phyloP scores from a whole-genome alignment of 2,329 filamentous ascomycete species.

The Rhinocladiella similis region DNA sequence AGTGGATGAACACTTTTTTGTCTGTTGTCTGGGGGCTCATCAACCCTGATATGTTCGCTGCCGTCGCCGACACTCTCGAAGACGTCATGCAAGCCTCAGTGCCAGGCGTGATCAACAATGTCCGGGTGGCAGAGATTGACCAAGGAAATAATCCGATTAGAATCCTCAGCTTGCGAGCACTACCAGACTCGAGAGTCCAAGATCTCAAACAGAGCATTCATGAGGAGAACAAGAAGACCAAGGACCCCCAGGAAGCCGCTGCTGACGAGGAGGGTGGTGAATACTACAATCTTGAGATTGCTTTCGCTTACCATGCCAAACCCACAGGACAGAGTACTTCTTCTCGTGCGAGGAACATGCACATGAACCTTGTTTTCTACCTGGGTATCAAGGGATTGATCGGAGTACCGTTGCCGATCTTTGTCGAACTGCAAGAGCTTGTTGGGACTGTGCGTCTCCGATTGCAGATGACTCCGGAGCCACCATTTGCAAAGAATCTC shows the following conservation, averaged over 20 bases:
- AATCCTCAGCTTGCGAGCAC: constrained; percentile 80
- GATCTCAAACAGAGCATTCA: constrained; percentile 81
- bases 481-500: constrained; percentile 87
- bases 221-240: constrained; percentile 74
- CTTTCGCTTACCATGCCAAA: constrained; percentile 86
- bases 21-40: constrained; percentile 85
- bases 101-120: constrained; percentile 86
- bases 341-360: constrained; percentile 89
- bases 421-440: constrained; percentile 85
- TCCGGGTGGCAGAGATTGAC: constrained; percentile 90
- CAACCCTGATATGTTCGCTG: constrained; percentile 93
- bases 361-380: constrained; percentile 95
- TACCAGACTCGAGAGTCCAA: constrained; percentile 78
- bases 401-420: constrained; percentile 83
- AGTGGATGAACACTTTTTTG: constrained; percentile 93
- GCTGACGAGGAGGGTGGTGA: constrained; percentile 88
- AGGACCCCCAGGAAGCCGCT: constrained; percentile 82
- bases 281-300: constrained; percentile 89
- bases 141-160: constrained; percentile 90
- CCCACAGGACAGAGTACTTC: constrained; percentile 70
- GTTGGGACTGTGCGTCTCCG: constrained; percentile 83
- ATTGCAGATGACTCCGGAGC: constrained; percentile 81
- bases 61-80: constrained; percentile 86
- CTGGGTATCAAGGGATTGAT: constrained; percentile 86
- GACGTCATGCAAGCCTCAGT: constrained; percentile 97